Percentiles rank a stretch among this genome's conserved stretches.
Evolutionary conservation across 306 rosid species (phyloP).

Genomic region (Casuarina glauca): DNA sequence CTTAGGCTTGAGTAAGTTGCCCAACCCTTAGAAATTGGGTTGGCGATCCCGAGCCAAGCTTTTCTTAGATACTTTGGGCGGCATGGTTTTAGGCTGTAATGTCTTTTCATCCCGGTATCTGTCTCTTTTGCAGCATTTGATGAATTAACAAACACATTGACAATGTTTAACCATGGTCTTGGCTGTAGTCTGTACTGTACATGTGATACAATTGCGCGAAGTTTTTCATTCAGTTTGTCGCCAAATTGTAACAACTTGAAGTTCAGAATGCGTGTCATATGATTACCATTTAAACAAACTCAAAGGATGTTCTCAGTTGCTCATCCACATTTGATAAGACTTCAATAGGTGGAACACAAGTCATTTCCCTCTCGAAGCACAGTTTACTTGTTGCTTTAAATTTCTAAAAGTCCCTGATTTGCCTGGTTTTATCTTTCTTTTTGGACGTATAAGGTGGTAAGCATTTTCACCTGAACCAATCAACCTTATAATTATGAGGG

Average conservation of each 20-base stretch:
- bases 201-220: not conserved
- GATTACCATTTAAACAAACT: not conserved
- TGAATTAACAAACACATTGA: not conserved
- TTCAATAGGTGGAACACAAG: not conserved
- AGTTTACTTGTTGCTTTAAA: not conserved
- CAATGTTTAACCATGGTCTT: constrained; percentile 1
- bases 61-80: not conserved
- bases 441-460: too few species aligned
- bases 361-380: not conserved
- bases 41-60: not conserved
- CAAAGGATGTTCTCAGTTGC: not conserved
- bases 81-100: not conserved
- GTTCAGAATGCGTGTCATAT: not conserved
- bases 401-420: not conserved
- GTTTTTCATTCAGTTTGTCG: not conserved
- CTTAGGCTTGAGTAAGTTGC: not conserved
- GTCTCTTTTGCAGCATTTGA: too few species aligned
- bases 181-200: not conserved
- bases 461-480: too few species aligned
- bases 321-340: not conserved
- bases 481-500: not conserved
- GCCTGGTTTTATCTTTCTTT: too few species aligned
- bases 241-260: not conserved
- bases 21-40: not conserved
- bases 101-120: too few species aligned